Base-by-base conservation (phyloP, 2,329 filamentous ascomycete genomes). In the Aspergillus japonicus region DNA sequence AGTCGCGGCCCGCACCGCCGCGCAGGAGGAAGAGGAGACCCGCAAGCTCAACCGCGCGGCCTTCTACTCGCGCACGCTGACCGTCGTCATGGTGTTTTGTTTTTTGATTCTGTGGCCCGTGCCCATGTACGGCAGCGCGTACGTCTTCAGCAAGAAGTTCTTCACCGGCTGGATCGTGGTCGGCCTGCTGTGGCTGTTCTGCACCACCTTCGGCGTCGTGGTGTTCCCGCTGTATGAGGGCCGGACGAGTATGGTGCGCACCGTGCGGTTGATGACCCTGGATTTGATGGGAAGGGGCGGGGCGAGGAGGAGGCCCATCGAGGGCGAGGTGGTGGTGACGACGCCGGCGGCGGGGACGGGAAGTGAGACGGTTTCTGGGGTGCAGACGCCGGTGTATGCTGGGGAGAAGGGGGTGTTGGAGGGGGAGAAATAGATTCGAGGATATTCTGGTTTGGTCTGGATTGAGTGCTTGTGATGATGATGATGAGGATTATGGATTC, bases 51-150 rank as follows among this genome's bases (percentile, higher is more conserved):
- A 82, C 61, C 80, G 78, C 26, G 82, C 85, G 0, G 83, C 83
- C 6, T 62, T 77, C 5, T 84, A 85, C 68, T 83, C 85, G 0
- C 80, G 84, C 54, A 79, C 76, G 33, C 73, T 86, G 62, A 90
- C 88, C 0, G 79, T 86, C 10, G 74, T 83, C 64, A 81, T 91
- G 78, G 90, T 91, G 0, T 62, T 96, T 0, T 82, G 86, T 0
- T 80, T 96, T 58, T 79, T 96, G 0, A 82, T 96, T 2, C 83
- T 96, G 16, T 96, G 92, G 92, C 92, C 93, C 0, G 94, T 96
- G 84, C 92, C 92, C 1, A 87, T 96, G 86, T 96, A 95, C 71
- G 92, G 91, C 11, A 83, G 83, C 0, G 85, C 85, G 0, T 96
- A 96, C 72, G 84, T 96, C 56, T 96, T 95, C 77, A 87, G 83